Evolutionary conservation across 1,139 yeast genomes (phyloP).

Genomic region (Yamadazyma buinensis): DNA sequence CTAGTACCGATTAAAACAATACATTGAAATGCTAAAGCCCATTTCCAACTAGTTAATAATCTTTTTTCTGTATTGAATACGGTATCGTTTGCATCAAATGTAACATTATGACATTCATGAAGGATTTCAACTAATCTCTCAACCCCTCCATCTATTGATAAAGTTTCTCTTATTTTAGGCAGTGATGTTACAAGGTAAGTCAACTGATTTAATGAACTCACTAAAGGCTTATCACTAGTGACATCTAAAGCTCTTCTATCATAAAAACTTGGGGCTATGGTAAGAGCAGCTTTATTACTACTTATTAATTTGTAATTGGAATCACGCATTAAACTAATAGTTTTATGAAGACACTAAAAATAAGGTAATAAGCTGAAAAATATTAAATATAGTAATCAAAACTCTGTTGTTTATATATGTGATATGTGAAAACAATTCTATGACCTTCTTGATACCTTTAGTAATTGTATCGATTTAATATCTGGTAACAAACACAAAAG

Average conservation of each 20-base stretch:
- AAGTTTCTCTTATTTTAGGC: conserved; percentile 85
- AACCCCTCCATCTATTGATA: conserved; percentile 86
- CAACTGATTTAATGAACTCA: conserved; percentile 85
- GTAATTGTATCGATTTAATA: too few species aligned
- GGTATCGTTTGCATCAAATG: conserved; percentile 28
- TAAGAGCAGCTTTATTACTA: conserved; percentile 83
- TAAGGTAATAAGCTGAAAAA: too few species aligned
- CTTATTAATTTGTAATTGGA: conserved; percentile 78
- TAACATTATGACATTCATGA: conserved; percentile 64
- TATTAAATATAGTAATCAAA: background rate
- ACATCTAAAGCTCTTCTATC: conserved; percentile 92
- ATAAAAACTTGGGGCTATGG: conserved; percentile 82
- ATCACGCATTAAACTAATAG: conserved; percentile 88
- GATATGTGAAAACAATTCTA: background rate
- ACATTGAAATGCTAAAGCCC: conserved; percentile 94
- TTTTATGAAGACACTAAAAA: background rate
- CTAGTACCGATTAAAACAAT: conserved; percentile 87
- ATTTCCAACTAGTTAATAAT: conserved; percentile 83
- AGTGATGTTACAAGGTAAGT: conserved; percentile 84
- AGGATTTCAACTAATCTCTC: conserved; percentile 83
- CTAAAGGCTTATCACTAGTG: conserved; percentile 84
- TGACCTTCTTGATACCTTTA: background rate
- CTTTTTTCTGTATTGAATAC: conserved; percentile 46
- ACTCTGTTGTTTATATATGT: too few species aligned
- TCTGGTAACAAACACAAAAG: too few species aligned